These are phyloP conservation scores for Verbascum thapsus DNA, from an alignment of 257 asterid species.

Conservation along the genomic window DNA sequence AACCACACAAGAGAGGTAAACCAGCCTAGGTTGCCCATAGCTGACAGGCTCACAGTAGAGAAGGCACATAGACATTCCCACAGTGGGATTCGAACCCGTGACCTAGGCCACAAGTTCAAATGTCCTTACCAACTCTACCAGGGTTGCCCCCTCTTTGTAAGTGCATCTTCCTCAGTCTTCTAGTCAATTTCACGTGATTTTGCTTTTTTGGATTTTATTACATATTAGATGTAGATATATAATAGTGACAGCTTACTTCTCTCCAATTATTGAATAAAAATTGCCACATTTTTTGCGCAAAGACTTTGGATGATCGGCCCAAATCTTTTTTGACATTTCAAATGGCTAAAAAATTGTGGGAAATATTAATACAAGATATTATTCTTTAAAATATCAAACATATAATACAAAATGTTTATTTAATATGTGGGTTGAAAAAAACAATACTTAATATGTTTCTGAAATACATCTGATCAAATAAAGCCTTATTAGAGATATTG, in stretches of 20 bases:
- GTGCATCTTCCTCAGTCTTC: neutral
- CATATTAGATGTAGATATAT: slow-evolving; percentile 14
- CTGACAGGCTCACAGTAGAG: too few species aligned
- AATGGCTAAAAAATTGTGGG: slow-evolving; percentile 6
- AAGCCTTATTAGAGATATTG: too few species aligned
- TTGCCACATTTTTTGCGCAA: slow-evolving; percentile 14
- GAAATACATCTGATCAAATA: too few species aligned
- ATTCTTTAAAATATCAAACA: neutral
- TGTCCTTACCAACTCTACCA: too few species aligned
- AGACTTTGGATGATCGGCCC: slow-evolving; percentile 17
- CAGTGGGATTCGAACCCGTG: too few species aligned
- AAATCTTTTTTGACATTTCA: slow-evolving; percentile 25
- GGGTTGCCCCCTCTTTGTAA: neutral
- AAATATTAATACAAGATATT: slow-evolving; percentile 19
- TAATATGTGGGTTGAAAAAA: too few species aligned
- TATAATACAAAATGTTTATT: too few species aligned
- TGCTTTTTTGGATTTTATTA: slow-evolving; percentile 22
- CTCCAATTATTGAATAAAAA: slow-evolving; percentile 13
- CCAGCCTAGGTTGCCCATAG: too few species aligned
- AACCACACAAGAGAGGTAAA: too few species aligned
- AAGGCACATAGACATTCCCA: too few species aligned
- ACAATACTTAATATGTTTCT: too few species aligned
- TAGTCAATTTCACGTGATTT: slow-evolving; percentile 46
- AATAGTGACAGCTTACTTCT: slow-evolving; percentile 8
- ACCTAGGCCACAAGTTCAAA: too few species aligned